These are phyloP conservation scores for Paraurostyla sp. DNA, from an alignment of 73 alveolate genomes.

Conservation along the genomic window DNA sequence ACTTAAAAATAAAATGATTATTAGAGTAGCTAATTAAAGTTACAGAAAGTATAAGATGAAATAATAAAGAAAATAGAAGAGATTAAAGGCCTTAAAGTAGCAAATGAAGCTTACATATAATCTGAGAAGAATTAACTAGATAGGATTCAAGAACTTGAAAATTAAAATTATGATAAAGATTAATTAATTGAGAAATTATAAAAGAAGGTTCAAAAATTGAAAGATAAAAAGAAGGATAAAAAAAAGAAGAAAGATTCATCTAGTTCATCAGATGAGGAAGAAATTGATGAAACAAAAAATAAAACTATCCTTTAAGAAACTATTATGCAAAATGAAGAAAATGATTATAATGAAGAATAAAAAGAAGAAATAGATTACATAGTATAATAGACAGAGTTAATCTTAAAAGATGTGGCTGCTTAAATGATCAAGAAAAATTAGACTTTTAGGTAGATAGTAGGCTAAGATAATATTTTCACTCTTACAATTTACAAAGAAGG, in stretches of 20 bases:
- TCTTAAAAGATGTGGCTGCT: constrained; percentile 4
- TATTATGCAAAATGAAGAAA: not conserved
- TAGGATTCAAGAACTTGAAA: too few relatives aligned
- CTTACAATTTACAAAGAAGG: not conserved
- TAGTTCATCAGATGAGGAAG: constrained; percentile 1
- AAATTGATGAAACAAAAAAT: not conserved
- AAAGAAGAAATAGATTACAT: not conserved
- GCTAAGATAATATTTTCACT: not conserved
- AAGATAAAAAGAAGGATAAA: too few relatives aligned
- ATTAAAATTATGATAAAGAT: too few relatives aligned
- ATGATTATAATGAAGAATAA: not conserved
- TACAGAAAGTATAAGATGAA: not conserved
- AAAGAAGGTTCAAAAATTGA: too few relatives aligned
- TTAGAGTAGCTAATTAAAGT: not conserved
- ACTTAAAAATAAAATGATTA: not conserved
- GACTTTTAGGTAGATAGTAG: not conserved
- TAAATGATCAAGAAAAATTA: not conserved
- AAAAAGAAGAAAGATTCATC: not conserved
- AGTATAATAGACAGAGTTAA: not conserved
- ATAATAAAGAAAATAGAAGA: not conserved
- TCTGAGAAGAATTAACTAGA: not conserved
- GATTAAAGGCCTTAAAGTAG: not conserved
- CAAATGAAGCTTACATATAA: not conserved
- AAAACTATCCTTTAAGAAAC: not conserved
- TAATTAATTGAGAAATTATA: too few relatives aligned